Base-by-base conservation (phyloP, 306 rosid genomes). In the Prunus mongolica region DNA sequence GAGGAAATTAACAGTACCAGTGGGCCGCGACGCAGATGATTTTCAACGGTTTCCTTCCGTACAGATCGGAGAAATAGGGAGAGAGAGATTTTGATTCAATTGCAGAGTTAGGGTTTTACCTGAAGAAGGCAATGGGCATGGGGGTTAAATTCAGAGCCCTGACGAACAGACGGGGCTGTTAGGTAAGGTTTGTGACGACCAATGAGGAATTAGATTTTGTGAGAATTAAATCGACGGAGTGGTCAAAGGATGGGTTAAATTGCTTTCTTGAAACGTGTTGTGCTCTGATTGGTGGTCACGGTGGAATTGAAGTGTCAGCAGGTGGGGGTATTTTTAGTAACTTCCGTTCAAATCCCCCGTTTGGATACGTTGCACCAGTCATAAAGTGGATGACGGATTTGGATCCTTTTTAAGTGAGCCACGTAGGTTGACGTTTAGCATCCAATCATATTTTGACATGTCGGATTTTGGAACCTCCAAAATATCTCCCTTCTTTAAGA, bases 71-170 rank as follows among this genome's bases (percentile, higher is more conserved):
- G 70, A 75, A 1, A 34, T 6, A 34, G 1, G 1, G 44, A 6
- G 44, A 34, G 8, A 52, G 69, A 70, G 75, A 82, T 24, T 84
- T 81, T 57, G 85, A 65, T 47, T 62, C 75, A 24, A 78, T 82
- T 32, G 44, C 84, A 85, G 79, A 72, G 61, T 78, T 91, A 83
- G 96, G 98, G 97, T 86, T 91, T 89, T 73, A 79, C 81, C 86
- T 5, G n/a, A 55, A 47, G 47, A 54, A 20, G 56, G 16, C 16
- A 52, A 49, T 47, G 8, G 25, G 77, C 44, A 11, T 55, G 49
- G 61, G 27, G 54, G 70, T 65, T 72, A 20, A 54, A 69, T 67
- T 71, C 28, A 56, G 49, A 44, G 15, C 19, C 32, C 3, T 34
- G 60, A 15, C 38, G 10, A 67, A 16, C 9, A 22, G 50, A 77